Evolutionary conservation across 495 filamentous ascomycete genomes (phyloP).

Genomic region (Lophiostoma macrostomum): DNA sequence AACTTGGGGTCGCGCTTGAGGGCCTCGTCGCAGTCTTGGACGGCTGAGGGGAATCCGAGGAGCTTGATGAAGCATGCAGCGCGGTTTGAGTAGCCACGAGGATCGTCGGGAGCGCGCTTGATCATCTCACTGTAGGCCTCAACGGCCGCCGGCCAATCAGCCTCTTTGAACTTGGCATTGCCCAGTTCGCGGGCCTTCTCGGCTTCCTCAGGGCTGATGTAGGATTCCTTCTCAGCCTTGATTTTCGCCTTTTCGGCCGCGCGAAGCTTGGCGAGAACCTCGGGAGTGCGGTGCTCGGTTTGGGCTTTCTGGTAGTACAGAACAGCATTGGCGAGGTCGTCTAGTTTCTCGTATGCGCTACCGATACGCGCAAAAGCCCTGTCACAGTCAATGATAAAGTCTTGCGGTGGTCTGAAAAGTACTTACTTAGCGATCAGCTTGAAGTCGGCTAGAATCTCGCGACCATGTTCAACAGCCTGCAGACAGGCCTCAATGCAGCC

Average conservation of each 20-base stretch:
- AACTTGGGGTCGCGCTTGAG: slow-evolving; percentile 89
- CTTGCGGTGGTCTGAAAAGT: neutral
- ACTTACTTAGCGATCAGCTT: slow-evolving; percentile 89
- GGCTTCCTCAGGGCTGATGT: slow-evolving; percentile 86
- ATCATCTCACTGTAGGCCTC: slow-evolving; percentile 96
- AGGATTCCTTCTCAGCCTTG: slow-evolving; percentile 70
- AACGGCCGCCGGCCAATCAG: slow-evolving; percentile 93
- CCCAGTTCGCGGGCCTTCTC: slow-evolving; percentile 94
- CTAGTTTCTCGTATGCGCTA: slow-evolving; percentile 81
- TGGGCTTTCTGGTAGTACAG: slow-evolving; percentile 89
- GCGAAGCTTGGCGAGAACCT: slow-evolving; percentile 88
- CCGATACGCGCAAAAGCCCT: slow-evolving; percentile 88
- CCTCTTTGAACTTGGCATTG: slow-evolving; percentile 93
- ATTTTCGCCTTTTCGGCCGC: slow-evolving; percentile 87
- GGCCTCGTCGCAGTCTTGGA: slow-evolving; percentile 88
- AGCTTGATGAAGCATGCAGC: slow-evolving; percentile 96
- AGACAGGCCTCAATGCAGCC: slow-evolving; percentile 81
- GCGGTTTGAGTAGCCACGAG: slow-evolving; percentile 94
- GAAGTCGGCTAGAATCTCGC: slow-evolving; percentile 86
- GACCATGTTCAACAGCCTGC: slow-evolving; percentile 83
- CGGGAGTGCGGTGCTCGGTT: slow-evolving; percentile 94
- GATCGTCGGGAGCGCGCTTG: slow-evolving; percentile 89
- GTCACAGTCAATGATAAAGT: slow-evolving; percentile 2
- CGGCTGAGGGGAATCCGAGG: slow-evolving; percentile 87
- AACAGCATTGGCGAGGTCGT: slow-evolving; percentile 76